Conservation (phyloP, 805 yeast genomes). For the Cyberlindnera misumaiensis region DNA sequence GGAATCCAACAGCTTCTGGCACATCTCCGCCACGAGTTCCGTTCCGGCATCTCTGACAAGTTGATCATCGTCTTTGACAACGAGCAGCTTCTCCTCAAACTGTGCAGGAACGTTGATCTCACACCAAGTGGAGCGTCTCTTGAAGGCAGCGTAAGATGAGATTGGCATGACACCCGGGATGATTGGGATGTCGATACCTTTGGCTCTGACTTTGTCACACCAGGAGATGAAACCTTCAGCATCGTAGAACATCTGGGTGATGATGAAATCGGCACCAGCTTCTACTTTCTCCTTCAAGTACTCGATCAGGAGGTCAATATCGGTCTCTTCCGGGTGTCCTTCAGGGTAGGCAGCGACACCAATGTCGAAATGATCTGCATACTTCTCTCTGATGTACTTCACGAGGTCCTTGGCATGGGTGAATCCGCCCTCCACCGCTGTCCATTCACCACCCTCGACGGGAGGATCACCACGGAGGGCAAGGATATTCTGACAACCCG, state of each 20-base stretch:
- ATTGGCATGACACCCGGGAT: constrained; percentile 99
- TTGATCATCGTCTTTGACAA: constrained; percentile 85
- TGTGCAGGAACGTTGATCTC: constrained; percentile 72
- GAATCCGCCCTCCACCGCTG: constrained; percentile 66
- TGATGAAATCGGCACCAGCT: constrained; percentile 87
- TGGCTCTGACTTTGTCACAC: constrained; percentile 64
- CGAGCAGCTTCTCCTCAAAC: constrained; percentile 64
- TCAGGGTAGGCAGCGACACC: constrained; percentile 98
- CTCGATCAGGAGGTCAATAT: constrained; percentile 40
- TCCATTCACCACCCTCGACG: constrained; percentile 43
- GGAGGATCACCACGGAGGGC: constrained; percentile 98
- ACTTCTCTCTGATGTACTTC: constrained; percentile 60
- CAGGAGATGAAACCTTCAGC: constrained; percentile 77
- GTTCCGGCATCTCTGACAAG: constrained; percentile 83
- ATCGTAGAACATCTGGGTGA: constrained; percentile 97
- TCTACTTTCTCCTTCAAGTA: constrained; percentile 84
- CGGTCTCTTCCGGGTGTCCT: constrained; percentile 87
- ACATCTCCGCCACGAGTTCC: constrained; percentile 76
- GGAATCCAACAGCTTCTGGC: constrained; percentile 60
- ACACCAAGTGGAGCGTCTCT: constrained; percentile 94
- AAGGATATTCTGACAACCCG: constrained; percentile 92
- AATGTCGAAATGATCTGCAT: constrained; percentile 86
- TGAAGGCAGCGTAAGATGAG: constrained; percentile 86
- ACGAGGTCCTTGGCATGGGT: constrained; percentile 84
- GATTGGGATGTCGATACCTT: constrained; percentile 78